Evolutionary conservation across 805 yeast species (phyloP).

Genomic region (Suhomyces canberraensis): DNA sequence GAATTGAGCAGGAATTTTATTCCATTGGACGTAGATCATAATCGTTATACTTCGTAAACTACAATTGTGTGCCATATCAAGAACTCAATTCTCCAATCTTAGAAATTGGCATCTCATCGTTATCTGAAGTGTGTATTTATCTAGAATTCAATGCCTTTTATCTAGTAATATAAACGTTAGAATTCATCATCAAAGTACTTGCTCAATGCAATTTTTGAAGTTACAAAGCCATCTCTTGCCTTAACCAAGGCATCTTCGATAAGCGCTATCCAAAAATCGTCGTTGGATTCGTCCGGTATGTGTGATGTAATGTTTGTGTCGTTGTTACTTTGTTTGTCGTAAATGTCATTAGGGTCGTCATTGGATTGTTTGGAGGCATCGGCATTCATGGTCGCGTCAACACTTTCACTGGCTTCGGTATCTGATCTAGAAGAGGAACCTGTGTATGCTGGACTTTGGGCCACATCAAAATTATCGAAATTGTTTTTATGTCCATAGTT

Average conservation of each 20-base stretch:
- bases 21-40: too few relatives aligned
- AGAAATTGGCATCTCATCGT: too few relatives aligned
- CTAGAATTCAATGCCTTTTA: not conserved
- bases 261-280: conserved; percentile 40
- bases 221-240: conserved; percentile 49
- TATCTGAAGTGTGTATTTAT: not conserved
- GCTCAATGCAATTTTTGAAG: conserved; percentile 49
- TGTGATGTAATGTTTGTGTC: conserved; percentile 10
- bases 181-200: conserved; percentile 46
- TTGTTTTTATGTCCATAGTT: conserved; percentile 67
- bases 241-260: conserved; percentile 52
- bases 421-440: not conserved
- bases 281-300: conserved; percentile 16
- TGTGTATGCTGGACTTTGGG: conserved; percentile 6
- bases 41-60: too few relatives aligned
- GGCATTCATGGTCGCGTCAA: conserved; percentile 25
- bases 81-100: too few relatives aligned
- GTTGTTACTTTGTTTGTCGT: conserved; percentile 4
- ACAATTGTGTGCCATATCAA: too few relatives aligned
- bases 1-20: too few relatives aligned
- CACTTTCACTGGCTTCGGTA: conserved; percentile 19
- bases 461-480: conserved; percentile 32
- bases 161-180: not conserved
- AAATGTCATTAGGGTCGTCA: conserved; percentile 11
- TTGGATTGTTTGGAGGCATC: conserved; percentile 18